phyloP scores from a whole-genome alignment of 1,284 basidiomycete genomes.

The Malassezia globosa region DNA sequence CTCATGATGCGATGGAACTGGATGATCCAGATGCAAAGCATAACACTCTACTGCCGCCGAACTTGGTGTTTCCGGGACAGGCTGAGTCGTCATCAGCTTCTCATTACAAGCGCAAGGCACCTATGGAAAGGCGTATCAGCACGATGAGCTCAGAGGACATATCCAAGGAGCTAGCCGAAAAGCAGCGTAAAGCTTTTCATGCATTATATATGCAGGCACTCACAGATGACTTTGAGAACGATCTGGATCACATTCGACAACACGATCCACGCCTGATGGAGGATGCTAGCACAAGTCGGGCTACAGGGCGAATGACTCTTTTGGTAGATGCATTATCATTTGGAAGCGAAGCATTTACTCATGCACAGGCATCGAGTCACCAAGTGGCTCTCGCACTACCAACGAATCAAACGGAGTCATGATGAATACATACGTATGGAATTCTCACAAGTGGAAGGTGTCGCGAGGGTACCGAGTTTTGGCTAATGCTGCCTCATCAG shows the following conservation, averaged over 20 bases:
- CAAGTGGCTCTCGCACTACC: conserved; percentile 10
- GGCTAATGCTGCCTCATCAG: conserved; percentile 34
- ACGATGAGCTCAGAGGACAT: background rate
- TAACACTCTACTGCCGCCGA: background rate
- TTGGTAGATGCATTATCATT: conserved; percentile 31
- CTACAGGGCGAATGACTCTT: conserved; percentile 23
- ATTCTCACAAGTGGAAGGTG: conserved; percentile 5
- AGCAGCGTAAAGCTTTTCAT: conserved; percentile 20
- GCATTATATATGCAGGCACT: conserved; percentile 28
- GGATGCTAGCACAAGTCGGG: background rate
- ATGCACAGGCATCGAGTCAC: background rate
- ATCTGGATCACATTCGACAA: conserved; percentile 26
- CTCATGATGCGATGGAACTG: conserved; percentile 9
- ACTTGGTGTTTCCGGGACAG: background rate
- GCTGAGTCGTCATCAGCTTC: background rate
- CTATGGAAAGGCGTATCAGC: background rate
- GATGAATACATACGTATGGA: background rate
- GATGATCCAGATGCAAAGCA: background rate
- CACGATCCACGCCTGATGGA: conserved; percentile 3
- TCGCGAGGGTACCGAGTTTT: conserved; percentile 24
- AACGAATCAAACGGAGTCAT: background rate
- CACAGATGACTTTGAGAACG: conserved; percentile 32
- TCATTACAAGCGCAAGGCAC: background rate
- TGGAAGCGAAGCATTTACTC: conserved; percentile 23
- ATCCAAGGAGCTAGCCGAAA: conserved; percentile 7